These are phyloP conservation scores for Taphrina betulina DNA, from an alignment of 1,139 yeast species.

Conservation along the genomic window DNA sequence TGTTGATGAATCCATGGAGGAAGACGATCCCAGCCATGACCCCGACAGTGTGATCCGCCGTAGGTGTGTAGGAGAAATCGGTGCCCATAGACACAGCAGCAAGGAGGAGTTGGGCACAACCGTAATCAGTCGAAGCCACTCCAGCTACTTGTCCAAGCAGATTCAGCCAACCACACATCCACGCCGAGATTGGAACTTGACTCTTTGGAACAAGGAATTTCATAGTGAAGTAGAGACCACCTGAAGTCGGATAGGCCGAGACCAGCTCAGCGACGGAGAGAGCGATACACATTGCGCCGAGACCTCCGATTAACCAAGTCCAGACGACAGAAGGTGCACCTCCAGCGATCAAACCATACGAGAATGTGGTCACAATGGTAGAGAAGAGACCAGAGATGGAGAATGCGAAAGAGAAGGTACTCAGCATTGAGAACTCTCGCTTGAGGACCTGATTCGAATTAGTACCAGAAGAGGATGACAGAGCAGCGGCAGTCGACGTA, in stretches of 20 bases:
- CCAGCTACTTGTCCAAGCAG: constrained; percentile 51
- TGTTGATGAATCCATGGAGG: constrained; percentile 49
- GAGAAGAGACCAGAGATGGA: constrained; percentile 72
- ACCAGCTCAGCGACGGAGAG: constrained; percentile 61
- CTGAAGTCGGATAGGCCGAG: constrained; percentile 67
- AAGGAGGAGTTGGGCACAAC: constrained; percentile 47
- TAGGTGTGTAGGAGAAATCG: constrained; percentile 48
- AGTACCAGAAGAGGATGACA: too few relatives aligned
- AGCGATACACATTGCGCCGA: constrained; percentile 48
- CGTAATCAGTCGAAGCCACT: constrained; percentile 46
- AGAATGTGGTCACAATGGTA: constrained; percentile 53
- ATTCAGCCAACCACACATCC: constrained; percentile 53
- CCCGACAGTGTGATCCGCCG: constrained; percentile 49
- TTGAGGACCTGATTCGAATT: constrained; percentile 71
- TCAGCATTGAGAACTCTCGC: constrained; percentile 63
- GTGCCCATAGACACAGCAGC: constrained; percentile 50
- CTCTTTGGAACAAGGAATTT: constrained; percentile 41
- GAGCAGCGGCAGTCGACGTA: too few relatives aligned
- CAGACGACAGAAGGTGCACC: constrained; percentile 34
- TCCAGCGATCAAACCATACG: constrained; percentile 39
- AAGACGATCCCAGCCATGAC: constrained; percentile 49
- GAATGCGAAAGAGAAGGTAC: constrained; percentile 56
- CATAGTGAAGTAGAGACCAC: constrained; percentile 53
- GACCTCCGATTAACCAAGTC: constrained; percentile 34
- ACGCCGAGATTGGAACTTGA: constrained; percentile 45